Evolutionary conservation across 495 filamentous ascomycete genomes (phyloP).

Genomic region (Penicillium fimorum): DNA sequence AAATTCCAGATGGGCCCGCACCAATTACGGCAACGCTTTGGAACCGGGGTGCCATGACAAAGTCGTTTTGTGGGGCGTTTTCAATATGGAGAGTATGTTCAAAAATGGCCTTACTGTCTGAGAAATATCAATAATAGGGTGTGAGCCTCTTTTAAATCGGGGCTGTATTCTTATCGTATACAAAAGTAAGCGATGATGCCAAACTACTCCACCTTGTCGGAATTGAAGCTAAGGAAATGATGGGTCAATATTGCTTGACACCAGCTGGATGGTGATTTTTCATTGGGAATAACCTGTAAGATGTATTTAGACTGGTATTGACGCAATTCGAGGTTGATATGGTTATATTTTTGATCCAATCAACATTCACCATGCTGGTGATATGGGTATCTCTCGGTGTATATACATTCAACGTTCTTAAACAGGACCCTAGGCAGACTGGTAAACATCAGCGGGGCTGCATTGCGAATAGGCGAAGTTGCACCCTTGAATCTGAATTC

Average conservation of each 20-base stretch:
- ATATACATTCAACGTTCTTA: background rate
- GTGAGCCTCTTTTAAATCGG: background rate
- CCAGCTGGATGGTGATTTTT: background rate
- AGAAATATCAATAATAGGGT: background rate
- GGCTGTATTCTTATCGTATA: background rate
- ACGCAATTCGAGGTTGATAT: constrained; percentile 8
- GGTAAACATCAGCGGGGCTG: background rate
- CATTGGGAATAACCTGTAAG: constrained; percentile 4
- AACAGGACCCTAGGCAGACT: background rate
- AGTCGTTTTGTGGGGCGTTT: background rate
- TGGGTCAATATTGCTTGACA: background rate
- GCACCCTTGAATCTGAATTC: no score
- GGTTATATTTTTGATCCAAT: background rate
- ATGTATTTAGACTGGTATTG: background rate
- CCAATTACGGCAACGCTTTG: constrained; percentile 50
- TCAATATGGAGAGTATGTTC: background rate
- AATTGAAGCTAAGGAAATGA: constrained; percentile 5
- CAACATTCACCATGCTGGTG: background rate
- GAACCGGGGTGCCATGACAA: constrained; percentile 24
- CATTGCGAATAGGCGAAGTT: background rate
- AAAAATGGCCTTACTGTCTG: background rate
- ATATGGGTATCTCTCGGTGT: background rate
- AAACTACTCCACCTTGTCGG: constrained; percentile 15
- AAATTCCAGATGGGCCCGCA: constrained; percentile 52
- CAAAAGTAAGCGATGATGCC: constrained; percentile 9